Base-by-base conservation (phyloP, 2,329 filamentous ascomycete genomes). In the Arthrobotrys pseudoclavata region DNA sequence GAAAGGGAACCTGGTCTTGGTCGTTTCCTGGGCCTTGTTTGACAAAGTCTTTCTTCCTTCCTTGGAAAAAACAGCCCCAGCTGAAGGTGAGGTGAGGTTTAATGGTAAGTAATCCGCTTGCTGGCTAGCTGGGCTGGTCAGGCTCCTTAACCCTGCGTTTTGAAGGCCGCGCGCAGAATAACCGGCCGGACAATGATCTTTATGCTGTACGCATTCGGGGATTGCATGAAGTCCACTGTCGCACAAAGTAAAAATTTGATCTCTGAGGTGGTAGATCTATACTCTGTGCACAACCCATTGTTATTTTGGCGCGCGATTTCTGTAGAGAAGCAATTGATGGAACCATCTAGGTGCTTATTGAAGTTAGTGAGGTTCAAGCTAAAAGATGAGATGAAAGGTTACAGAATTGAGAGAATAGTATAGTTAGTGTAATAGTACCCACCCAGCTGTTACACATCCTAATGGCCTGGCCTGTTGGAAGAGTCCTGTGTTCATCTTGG, bases 71-170 rank as follows among this genome's bases (percentile, higher is more conserved):
- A 18, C 20, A 42, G 34, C 34, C 20, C 42, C n/a, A 45, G 18
- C 42, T 7, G 40, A 42, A 42, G 34, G 26, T n/a, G 29, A 57
- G 52, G 53, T 29, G 53, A 61, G 53, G 45, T 29, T 52, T 37
- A 67, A 67, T 20, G 42, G 12, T 9, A 12, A 9, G 2, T 40
- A 40, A 55, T 47, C 57, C 40, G 29, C 34, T 64, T 69, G 47
- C 18, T 64, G 52, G 47, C 67, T 45, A 13, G 40, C 74, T 71
- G 71, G 67, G 7, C 26, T 29, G 31, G n/a, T n/a, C n/a, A n/a
- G n/a, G 31, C 31, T 20, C 42, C 18, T 45, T 18, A 69, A 61
- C 74, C 74, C 74, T 77, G 74, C 74, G 74, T 77, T 77, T 77
- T 64, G 67, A 24, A 62, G 74, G 29, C 61, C 74, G 74, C 74